Percentiles rank a stretch among this genome's conserved stretches.
Evolutionary conservation across 176 grass and related monocot genomes (phyloP).

Genomic region (Poa pratensis): DNA sequence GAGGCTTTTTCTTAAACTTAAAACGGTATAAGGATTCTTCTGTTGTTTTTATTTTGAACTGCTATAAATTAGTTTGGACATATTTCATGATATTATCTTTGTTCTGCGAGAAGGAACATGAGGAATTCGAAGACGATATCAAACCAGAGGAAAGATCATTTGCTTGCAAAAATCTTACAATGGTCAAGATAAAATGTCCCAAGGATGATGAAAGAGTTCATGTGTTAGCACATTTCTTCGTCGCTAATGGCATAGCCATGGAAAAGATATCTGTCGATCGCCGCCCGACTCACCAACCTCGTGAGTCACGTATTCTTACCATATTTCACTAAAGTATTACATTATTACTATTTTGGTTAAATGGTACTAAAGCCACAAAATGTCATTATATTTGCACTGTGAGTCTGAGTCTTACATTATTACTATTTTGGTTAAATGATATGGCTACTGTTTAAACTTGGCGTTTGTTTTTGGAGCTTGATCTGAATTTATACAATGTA

Average conservation of each 20-base stretch:
- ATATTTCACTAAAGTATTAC: background rate
- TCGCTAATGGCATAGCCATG: slow-evolving; percentile 3
- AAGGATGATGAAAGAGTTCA: background rate
- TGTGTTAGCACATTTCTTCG: background rate
- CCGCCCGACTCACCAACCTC: background rate
- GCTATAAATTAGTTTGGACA: background rate
- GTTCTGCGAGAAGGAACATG: background rate
- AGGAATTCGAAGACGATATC: background rate
- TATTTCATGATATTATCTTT: background rate
- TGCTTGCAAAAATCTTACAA: slow-evolving; percentile 6
- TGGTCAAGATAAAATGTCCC: slow-evolving; percentile 21
- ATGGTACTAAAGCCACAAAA: background rate
- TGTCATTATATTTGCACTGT: background rate
- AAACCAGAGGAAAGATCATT: background rate
- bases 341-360: background rate
- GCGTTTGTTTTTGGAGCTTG: background rate
- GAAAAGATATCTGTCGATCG: background rate
- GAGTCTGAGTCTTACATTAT: background rate
- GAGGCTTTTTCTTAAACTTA: slow-evolving; percentile 31
- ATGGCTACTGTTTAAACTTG: background rate
- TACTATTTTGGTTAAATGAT: background rate
- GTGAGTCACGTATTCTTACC: slow-evolving; percentile 8
- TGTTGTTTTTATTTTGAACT: background rate
- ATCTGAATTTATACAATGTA: background rate
- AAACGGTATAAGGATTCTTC: background rate